These are phyloP conservation scores for Carex pumila DNA, from an alignment of 176 grass and related monocot genomes.

Conservation along the genomic window DNA sequence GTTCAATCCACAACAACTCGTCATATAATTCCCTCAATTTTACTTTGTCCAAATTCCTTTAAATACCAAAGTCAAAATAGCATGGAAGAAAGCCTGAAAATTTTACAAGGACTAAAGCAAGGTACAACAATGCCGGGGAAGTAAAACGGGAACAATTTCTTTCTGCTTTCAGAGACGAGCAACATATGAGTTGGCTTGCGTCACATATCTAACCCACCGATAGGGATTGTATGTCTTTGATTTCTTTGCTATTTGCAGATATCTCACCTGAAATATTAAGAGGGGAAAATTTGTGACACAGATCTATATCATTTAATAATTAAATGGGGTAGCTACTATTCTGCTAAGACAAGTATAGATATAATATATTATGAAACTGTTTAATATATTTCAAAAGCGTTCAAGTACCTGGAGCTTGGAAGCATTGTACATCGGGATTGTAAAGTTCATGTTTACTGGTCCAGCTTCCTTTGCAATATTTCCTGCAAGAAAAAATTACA, in stretches of 20 bases:
- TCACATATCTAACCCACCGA: constrained; percentile 96
- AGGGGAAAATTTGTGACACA: background rate
- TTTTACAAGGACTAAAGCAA: constrained; percentile 5
- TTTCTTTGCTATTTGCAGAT: constrained; percentile 96
- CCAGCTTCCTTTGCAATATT: constrained; percentile 93
- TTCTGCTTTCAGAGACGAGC: constrained; percentile 56
- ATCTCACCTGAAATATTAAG: constrained; percentile 65
- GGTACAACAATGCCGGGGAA: background rate
- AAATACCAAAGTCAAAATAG: background rate
- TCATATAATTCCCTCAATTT: background rate
- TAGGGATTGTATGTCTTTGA: constrained; percentile 94
- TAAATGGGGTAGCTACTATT: background rate
- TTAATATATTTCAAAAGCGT: background rate
- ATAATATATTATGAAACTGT: background rate
- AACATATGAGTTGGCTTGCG: constrained; percentile 93
- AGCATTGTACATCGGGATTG: constrained; percentile 95
- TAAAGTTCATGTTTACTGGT: constrained; percentile 98
- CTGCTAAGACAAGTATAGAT: background rate
- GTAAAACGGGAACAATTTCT: background rate
- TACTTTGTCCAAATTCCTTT: constrained; percentile 8
- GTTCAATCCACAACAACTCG: background rate
- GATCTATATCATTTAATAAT: background rate
- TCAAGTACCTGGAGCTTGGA: constrained; percentile 79
- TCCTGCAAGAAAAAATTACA: constrained; percentile 42
- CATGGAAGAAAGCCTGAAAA: background rate